Base-by-base conservation (phyloP, 1,284 basidiomycete species). In the Marasmius tenuissimus region DNA sequence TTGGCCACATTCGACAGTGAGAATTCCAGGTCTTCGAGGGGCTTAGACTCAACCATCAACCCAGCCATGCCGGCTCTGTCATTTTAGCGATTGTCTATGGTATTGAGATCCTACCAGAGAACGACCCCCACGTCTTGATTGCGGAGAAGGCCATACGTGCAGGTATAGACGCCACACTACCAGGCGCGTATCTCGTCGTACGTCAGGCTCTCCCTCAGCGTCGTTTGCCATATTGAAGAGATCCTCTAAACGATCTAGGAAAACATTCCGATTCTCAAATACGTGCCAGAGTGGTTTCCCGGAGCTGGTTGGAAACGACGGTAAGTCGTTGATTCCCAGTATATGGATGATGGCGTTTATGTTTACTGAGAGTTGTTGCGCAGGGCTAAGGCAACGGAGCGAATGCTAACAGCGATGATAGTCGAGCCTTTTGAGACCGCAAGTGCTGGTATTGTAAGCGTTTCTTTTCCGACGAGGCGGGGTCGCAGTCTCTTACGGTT, bases 251-350 rank as follows among this genome's bases (percentile, higher is more conserved):
- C 27, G 4, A 27, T 4, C 27, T 4, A 27, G 27, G 66, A 67
- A 16, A 18, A 18, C 5, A 11, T 63, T 2, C 62, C 50, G 51
- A 4, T 67, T 70, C 47, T 66, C 65, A 40, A 65, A 56, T n/a
- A 67, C 73, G 63, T 59, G 58, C 16, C 59, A 27, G 59, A 53
- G 10, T 60, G 59, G 59, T 12, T 60, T 18, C 59, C 51, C 0
- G 47, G 57, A 35, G 18, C 16, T 20, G 37, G 52, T n/a, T 42
- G 18, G 45, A 38, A 50, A n/a, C 22, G 57, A 56, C 16, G 50
- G 40, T 37, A 12, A 6, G 38, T 59, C 14, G 47, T 18, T 1
- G 16, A 34, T 6, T 52, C 50, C 27, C 8, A 33, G 11, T 52
- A 42, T 12, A 42, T 6, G 50, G 1, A 9, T 34, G 12, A 10